Base-by-base conservation (phyloP, 306 rosid genomes). In the Parietaria judaica region DNA sequence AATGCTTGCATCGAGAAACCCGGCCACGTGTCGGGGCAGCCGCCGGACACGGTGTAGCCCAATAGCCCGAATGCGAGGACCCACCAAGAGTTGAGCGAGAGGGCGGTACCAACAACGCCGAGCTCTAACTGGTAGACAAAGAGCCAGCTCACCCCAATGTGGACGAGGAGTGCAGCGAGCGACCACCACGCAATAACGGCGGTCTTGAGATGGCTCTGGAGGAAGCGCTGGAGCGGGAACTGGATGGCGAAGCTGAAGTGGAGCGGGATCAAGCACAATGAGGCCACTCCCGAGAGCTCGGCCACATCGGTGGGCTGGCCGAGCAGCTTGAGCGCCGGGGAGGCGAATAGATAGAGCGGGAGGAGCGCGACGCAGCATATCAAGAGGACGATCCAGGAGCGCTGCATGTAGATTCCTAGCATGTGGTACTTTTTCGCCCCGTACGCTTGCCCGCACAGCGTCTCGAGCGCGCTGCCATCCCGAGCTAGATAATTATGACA, bases 391-490 rank as follows among this genome's bases (percentile, higher is more conserved):
- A 87, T 80, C 97, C 97, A 87, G 0, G 91, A 87, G 1, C 97
- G 80, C 67, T 91, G 97, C 85, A 91, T 77, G 70, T 91, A 91
- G 1, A 87, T 70, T 0, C 97, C 97, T 60, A 90, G 63, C 95
- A 87, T 87, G 78, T 81, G 50, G 56, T 78, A 74, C 51, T 87
- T 79, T 74, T 85, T 83, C 0, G 95, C 96, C 5, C 97, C 97
- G 44, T 9, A 91, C 0, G 97, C 97, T 72, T 91, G 96, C 37
- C 97, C 96, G 3, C 96, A 90, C 0, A 87, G 80, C 0, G 95
- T 90, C 67, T 90, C 91, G 6, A 90, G 68, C 0, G 95, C 95
- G 34, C 96, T 87, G 95, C 91, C 97, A 90, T 90, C 6, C 97
- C 96, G 60, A 87, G 44, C 96, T 90, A 7, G 17, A 17, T 1